Evolutionary conservation across 805 yeast species (phyloP).

Genomic region (Candida berthetii): DNA sequence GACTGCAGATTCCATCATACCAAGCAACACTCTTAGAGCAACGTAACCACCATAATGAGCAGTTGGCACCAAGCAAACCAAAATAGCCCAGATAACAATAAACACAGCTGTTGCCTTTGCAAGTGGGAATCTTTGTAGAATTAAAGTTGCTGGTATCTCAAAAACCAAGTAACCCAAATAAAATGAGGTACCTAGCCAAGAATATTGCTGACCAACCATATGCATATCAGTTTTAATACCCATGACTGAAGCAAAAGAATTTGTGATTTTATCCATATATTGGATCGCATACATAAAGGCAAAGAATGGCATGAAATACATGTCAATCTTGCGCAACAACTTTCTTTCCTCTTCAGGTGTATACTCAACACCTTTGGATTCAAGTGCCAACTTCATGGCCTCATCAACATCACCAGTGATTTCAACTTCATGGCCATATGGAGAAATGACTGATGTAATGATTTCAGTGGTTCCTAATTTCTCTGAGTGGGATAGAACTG

Average conservation of each 20-base stretch:
- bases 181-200: conserved; percentile 39
- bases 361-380: background rate
- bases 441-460: conserved; percentile 17
- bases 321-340: conserved; percentile 29
- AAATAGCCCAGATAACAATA: conserved; percentile 32
- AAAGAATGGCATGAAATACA: conserved; percentile 28
- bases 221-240: conserved; percentile 29
- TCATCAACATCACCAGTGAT: conserved; percentile 30
- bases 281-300: conserved; percentile 26
- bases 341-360: conserved; percentile 10
- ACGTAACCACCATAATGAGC: conserved; percentile 34
- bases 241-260: conserved; percentile 30
- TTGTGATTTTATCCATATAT: conserved; percentile 31
- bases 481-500: background rate
- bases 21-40: conserved; percentile 34
- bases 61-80: conserved; percentile 25
- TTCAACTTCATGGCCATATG: conserved; percentile 17
- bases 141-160: conserved; percentile 35
- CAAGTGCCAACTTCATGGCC: conserved; percentile 25
- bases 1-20: conserved; percentile 37
- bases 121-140: conserved; percentile 36
- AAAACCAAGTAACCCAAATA: conserved; percentile 41
- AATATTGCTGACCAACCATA: conserved; percentile 30
- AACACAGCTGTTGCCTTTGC: conserved; percentile 28
- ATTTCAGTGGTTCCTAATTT: background rate